A percentile compares a stretch with the other conserved stretches of the same genome.
Conservation (phyloP, 2,329 filamentous ascomycete species). For the Microdochium paspali region DNA sequence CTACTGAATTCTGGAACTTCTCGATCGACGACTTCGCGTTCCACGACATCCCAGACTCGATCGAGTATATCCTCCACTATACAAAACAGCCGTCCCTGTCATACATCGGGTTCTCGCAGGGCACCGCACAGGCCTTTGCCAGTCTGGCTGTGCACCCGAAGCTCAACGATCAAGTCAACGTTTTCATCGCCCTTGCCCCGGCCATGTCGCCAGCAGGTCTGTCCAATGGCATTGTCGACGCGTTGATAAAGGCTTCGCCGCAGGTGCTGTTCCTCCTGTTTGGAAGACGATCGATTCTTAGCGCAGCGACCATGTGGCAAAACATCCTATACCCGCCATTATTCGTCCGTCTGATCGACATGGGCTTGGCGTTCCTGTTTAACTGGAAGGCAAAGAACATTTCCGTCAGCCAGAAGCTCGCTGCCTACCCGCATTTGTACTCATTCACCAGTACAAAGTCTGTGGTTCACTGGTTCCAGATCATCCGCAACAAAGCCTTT, state of each 20-base stretch:
- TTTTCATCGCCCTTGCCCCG: slow-evolving; percentile 91
- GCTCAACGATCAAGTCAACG: slow-evolving; percentile 85
- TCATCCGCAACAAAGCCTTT: slow-evolving; percentile 91
- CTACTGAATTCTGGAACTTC: slow-evolving; percentile 86
- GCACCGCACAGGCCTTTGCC: slow-evolving; percentile 93
- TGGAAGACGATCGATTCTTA: slow-evolving; percentile 81
- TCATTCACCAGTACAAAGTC: slow-evolving; percentile 95
- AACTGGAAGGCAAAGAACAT: slow-evolving; percentile 86
- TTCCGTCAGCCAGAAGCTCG: slow-evolving; percentile 76
- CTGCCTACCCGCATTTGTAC: slow-evolving; percentile 91
- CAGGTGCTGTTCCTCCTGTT: slow-evolving; percentile 90
- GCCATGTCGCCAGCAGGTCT: slow-evolving; percentile 94
- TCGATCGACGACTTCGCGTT: slow-evolving; percentile 98
- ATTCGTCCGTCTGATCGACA: slow-evolving; percentile 81
- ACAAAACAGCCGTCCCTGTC: slow-evolving; percentile 78
- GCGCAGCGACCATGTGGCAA: slow-evolving; percentile 95
- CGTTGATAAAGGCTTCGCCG: slow-evolving; percentile 86
- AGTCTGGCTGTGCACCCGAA: slow-evolving; percentile 85
- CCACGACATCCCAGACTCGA: slow-evolving; percentile 91
- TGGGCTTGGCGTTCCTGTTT: slow-evolving; percentile 74
- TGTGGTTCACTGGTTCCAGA: slow-evolving; percentile 98
- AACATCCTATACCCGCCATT: slow-evolving; percentile 90
- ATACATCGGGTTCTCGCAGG: slow-evolving; percentile 96
- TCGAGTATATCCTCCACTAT: slow-evolving; percentile 79
- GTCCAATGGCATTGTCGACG: slow-evolving; percentile 83